Percentiles rank a stretch among this genome's conserved stretches.
phyloP scores from a whole-genome alignment of 2,329 filamentous ascomycete genomes.

The Colletotrichum filicis region DNA sequence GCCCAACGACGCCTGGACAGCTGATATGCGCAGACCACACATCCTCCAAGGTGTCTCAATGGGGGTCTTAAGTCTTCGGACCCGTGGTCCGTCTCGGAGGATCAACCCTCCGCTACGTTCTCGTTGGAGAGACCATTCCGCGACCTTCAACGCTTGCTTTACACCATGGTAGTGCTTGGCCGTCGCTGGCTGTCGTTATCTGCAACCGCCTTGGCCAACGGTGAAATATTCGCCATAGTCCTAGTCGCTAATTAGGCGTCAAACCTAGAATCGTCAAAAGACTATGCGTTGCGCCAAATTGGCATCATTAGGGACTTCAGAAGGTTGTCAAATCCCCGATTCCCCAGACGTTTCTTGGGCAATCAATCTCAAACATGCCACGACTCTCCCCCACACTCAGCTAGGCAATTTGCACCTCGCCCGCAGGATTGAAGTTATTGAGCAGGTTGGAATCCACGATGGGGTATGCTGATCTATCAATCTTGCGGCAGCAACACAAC shows the following conservation, averaged over 20 bases:
- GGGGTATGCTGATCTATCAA: conserved; percentile 28
- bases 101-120: neutral
- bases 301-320: neutral
- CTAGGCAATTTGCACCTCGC: conserved; percentile 28
- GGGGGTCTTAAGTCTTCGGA: neutral
- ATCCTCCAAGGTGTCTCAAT: neutral
- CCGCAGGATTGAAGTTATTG: conserved; percentile 17
- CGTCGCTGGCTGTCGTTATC: neutral
- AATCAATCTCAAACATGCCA: conserved; percentile 41
- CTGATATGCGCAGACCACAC: neutral
- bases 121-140: neutral
- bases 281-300: neutral
- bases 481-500: neutral
- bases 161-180: neutral
- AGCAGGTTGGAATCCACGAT: conserved; percentile 37
- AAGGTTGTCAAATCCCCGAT: neutral
- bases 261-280: neutral
- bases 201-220: neutral
- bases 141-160: neutral
- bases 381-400: conserved; percentile 33
- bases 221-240: neutral
- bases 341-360: neutral
- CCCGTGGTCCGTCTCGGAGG: neutral
- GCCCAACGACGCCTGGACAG: neutral
- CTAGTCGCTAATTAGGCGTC: neutral